Base-by-base conservation (phyloP, 495 filamentous ascomycete genomes). In the Zalerion maritima region DNA sequence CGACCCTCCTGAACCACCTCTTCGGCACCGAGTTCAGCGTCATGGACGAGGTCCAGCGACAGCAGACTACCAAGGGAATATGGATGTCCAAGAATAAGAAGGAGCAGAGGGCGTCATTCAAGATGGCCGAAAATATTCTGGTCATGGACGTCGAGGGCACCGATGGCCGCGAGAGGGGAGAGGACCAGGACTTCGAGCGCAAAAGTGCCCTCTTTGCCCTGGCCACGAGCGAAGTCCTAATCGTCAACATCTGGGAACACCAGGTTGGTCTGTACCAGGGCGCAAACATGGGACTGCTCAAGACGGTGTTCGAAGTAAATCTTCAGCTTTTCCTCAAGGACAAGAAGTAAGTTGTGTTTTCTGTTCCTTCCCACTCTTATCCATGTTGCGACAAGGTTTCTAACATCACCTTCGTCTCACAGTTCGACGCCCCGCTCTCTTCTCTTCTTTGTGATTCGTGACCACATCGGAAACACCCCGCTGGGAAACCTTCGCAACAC, bases 121-220 rank as follows among this genome's bases (percentile, higher is more conserved):
- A 55, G 26, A 94, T 94, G 87, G 86, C 84, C 41, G 82, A 91
- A 32, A 97, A 97, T 49, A 94, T 97, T 45, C 58, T 97, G 37
- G 87, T 97, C 39, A 97, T 97, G 89, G 89, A 97, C 50, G 89
- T 97, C 23, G 89, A 97, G 53, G 89, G 89, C 41, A 97, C 89
- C 7, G 89, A 97, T 55, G 89, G 89, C 29, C 74, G 89, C 37
- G 89, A 97, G 59, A 66, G 89, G 43, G 89, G 89, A 32, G 89
- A 97, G 51, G 89, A 97, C 49, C 89, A 97, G 55, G 89, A 97
- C 49, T 97, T 97, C 49, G 89, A 97, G 66, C 71, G 89, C 41
- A 97, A 97, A 59, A 91, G 82, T 52, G 89, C 89, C 18, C 68
- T 97, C 11, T 97, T 97, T 52, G 89, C 89, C 11, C 65, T 97